phyloP scores from a whole-genome alignment of 2,329 filamentous ascomycete genomes.

The Coleophoma cylindrospora region DNA sequence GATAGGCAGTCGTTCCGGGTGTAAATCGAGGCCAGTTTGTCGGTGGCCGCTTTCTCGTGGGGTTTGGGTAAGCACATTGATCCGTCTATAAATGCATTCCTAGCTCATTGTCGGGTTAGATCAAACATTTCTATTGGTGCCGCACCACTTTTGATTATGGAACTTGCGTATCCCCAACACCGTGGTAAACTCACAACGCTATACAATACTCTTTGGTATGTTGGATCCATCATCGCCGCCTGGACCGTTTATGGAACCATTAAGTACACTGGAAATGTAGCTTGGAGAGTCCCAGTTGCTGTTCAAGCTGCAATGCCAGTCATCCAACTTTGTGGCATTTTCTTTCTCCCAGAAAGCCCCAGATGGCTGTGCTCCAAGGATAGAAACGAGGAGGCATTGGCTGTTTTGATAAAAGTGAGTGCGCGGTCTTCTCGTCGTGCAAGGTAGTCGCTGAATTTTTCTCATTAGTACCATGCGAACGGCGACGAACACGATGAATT shows the following conservation, averaged over 20 bases:
- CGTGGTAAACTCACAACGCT: constrained; percentile 37
- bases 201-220: constrained; percentile 30
- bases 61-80: constrained; percentile 18
- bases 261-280: constrained; percentile 3
- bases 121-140: constrained; percentile 6
- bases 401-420: constrained; percentile 20
- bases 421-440: no score
- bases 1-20: no score
- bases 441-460: no score
- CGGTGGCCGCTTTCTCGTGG: constrained; percentile 24
- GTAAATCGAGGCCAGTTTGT: constrained; percentile 30
- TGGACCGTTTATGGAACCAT: constrained; percentile 22
- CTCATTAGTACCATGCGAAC: constrained; percentile 24
- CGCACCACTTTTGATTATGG: constrained; percentile 28
- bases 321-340: constrained; percentile 16
- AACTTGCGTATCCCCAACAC: constrained; percentile 38
- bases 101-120: neutral
- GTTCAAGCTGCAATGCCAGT: constrained; percentile 5
- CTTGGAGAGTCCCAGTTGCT: constrained; percentile 6
- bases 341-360: constrained; percentile 27
- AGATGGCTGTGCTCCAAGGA: constrained; percentile 29
- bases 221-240: constrained; percentile 34
- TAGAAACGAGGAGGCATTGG: constrained; percentile 23
- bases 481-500: constrained; percentile 27
- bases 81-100: neutral